Percentiles rank a stretch among this genome's conserved stretches.
Evolutionary conservation across 106 monocot species (phyloP).

Genomic region (Iris macrosiphon): DNA sequence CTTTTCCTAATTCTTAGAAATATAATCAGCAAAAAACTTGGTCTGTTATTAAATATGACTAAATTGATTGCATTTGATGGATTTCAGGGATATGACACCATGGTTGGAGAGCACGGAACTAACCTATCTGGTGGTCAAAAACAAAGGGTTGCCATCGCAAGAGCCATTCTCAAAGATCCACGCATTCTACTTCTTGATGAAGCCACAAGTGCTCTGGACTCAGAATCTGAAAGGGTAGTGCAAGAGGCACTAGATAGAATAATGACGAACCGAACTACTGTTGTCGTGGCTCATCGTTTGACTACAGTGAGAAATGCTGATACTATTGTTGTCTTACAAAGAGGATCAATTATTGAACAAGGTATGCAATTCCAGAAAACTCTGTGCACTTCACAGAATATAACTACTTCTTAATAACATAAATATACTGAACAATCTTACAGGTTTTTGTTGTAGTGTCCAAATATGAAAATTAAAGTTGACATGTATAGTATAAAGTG

Average conservation of each 20-base stretch:
- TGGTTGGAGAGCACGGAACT: slow-evolving; percentile 49
- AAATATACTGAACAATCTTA: too few species aligned
- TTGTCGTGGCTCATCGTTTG: slow-evolving; percentile 47
- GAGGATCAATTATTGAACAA: slow-evolving; percentile 40
- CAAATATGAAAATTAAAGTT: too few species aligned
- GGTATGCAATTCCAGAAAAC: too few species aligned
- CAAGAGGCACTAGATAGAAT: slow-evolving; percentile 46
- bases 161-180: slow-evolving; percentile 52
- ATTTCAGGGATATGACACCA: slow-evolving; percentile 41
- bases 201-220: slow-evolving; percentile 55
- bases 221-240: slow-evolving; percentile 33
- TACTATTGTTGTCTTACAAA: slow-evolving; percentile 36
- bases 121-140: slow-evolving; percentile 60
- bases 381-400: too few species aligned
- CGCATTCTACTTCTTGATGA: slow-evolving; percentile 51
- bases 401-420: too few species aligned
- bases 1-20: not conserved
- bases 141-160: slow-evolving; percentile 55
- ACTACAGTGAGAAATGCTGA: slow-evolving; percentile 45
- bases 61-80: not conserved
- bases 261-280: slow-evolving; percentile 42
- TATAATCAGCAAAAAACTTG: too few species aligned
- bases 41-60: not conserved
- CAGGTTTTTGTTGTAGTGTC: too few species aligned
- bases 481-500: too few species aligned